Conservation (phyloP, 371 early-diverging fungal species). For the Rhizopus sp. region DNA sequence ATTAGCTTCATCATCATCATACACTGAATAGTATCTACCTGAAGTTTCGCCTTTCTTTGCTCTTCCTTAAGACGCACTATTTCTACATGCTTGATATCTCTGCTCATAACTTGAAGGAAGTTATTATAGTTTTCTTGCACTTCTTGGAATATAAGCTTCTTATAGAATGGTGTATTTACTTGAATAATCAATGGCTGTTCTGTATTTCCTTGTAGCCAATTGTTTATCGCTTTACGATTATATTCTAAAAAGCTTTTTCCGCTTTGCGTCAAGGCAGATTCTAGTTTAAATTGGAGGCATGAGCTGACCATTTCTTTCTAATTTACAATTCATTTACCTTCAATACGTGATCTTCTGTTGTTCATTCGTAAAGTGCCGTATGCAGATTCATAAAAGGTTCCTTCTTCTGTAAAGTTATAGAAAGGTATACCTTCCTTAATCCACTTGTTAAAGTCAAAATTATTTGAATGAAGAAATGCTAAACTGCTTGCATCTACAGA, state of each 20-base stretch:
- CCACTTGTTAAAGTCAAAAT: slow-evolving; percentile 82
- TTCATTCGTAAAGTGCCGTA: slow-evolving; percentile 18
- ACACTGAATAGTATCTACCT: neutral
- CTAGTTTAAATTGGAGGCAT: neutral
- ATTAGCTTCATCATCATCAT: neutral
- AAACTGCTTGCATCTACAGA: slow-evolving; percentile 67
- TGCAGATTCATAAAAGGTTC: slow-evolving; percentile 8
- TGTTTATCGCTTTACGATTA: slow-evolving; percentile 15
- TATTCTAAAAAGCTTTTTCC: slow-evolving; percentile 19
- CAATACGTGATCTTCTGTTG: slow-evolving; percentile 9
- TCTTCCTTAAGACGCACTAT: slow-evolving; percentile 41
- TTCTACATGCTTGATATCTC: slow-evolving; percentile 39
- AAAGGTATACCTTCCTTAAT: slow-evolving; percentile 50
- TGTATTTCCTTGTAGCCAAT: slow-evolving; percentile 41
- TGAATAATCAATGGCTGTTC: slow-evolving; percentile 38
- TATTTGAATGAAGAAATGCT: slow-evolving; percentile 44
- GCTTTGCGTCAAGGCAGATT: slow-evolving; percentile 11
- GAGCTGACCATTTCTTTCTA: neutral
- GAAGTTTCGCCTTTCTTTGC: slow-evolving; percentile 24
- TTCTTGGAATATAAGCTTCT: slow-evolving; percentile 65
- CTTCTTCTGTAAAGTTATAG: slow-evolving; percentile 42
- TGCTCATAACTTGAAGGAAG: slow-evolving; percentile 31
- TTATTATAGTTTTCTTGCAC: slow-evolving; percentile 50
- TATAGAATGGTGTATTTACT: slow-evolving; percentile 49
- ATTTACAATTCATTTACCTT: slow-evolving; percentile 10